Evolutionary conservation across 208 protist species (phyloP), one percentile per base, ranked within the genome.

Genomic region (Acanthamoeba sp.): DNA sequence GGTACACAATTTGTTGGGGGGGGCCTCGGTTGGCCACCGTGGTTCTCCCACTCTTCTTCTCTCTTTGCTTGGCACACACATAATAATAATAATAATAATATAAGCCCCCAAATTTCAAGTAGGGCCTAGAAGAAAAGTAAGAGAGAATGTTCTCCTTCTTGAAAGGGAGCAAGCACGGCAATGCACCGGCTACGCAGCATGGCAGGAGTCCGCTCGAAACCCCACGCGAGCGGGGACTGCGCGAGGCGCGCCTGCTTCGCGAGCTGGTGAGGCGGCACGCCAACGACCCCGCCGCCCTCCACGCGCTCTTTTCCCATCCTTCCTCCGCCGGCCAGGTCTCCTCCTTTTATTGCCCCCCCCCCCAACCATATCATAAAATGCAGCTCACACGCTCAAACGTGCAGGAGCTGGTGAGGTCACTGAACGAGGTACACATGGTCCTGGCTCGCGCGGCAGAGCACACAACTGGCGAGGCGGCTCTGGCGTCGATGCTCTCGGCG

Each of bases 401-500:
- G 73, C 4, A 82, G 73, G 73, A 82, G 42, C 73, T 82, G 18
- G 73, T 82, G 73, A 42, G 73, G 32, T 82, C 73, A 27, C 18
- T 82, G 73, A 82, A 82, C 27, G 73, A 82, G 27, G 73, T 82
- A 24, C 73, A 82, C 27, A 50, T 82, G 34, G 24, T 36, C 1
- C 73, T 82, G 73, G 73, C 73, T 52, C 38, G 73, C 9, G 73
- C 73, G 20, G 73, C 73, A 9, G 73, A 82, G 40, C 73, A 82
- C 40, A 82, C 73, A 2, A 82, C 73, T 1, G 38, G 38, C 24
- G 73, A 82, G 27, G 73, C 73, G 27, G 73, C 73, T 3, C 42
- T 82, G 73, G 73, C 36, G 20, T 38, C 73, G 20, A 82, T 50
- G 20, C 20, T 82, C 4, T 3, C 73, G 12, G 73, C 38, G 34